phyloP scores from a whole-genome alignment of 352 stramenopile species.

The Phytophthora citricola region DNA sequence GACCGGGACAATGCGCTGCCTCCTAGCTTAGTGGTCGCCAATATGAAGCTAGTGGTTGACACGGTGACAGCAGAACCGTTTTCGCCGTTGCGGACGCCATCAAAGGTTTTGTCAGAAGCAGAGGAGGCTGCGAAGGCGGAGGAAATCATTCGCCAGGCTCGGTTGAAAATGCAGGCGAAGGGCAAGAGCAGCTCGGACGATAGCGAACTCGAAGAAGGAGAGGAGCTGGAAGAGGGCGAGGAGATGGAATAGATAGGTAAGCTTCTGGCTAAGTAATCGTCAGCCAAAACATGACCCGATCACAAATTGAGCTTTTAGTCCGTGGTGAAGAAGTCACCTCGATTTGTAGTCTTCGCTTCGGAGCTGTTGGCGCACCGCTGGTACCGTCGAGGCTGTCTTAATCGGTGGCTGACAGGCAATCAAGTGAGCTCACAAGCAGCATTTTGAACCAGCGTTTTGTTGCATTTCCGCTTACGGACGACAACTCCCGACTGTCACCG shows the following conservation, averaged over 20 bases:
- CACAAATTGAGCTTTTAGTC: not conserved
- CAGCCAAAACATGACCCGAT: too few relatives aligned
- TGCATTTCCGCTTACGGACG: too few relatives aligned
- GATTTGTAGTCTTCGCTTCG: not conserved
- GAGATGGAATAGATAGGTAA: slow-evolving; percentile 29
- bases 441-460: too few relatives aligned
- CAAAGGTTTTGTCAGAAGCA: slow-evolving; percentile 35
- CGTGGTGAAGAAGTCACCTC: slow-evolving; percentile 16
- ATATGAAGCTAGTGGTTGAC: slow-evolving; percentile 8
- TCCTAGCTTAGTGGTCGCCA: slow-evolving; percentile 27
- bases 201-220: slow-evolving; percentile 69
- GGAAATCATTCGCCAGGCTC: slow-evolving; percentile 74
- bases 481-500: too few relatives aligned
- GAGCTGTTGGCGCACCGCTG: too few relatives aligned
- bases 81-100: slow-evolving; percentile 25
- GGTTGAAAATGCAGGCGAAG: slow-evolving; percentile 63
- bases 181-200: slow-evolving; percentile 36
- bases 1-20: slow-evolving; percentile 27
- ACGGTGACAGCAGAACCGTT: slow-evolving; percentile 7
- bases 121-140: slow-evolving; percentile 65
- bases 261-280: slow-evolving; percentile 1
- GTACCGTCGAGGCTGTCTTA: too few relatives aligned
- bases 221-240: slow-evolving; percentile 56
- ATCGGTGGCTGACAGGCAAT: too few relatives aligned
- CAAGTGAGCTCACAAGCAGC: too few relatives aligned